phyloP scores from a whole-genome alignment of 2,329 filamentous ascomycete species.

The Apiospora phragmitis region DNA sequence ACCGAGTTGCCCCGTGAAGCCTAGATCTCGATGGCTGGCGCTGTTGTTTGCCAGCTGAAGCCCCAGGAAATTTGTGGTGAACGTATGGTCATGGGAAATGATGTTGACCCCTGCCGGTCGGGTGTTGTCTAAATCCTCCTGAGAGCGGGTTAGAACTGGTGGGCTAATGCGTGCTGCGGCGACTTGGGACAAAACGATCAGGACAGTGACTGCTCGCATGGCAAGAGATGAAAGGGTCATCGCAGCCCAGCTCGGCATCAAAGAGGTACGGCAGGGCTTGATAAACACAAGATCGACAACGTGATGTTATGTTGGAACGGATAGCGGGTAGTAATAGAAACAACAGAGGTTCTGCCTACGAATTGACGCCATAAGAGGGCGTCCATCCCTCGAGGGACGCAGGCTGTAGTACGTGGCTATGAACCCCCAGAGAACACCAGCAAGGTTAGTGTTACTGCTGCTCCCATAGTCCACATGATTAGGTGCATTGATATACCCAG shows the following conservation, averaged over 20 bases:
- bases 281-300: background rate
- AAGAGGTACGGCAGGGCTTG: background rate
- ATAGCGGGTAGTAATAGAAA: background rate
- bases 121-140: slow-evolving; percentile 35
- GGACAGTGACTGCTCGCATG: background rate
- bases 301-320: background rate
- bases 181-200: background rate
- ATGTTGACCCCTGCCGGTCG: slow-evolving; percentile 37
- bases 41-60: slow-evolving; percentile 36
- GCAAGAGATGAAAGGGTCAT: background rate
- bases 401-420: background rate
- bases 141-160: background rate
- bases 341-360: background rate
- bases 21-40: slow-evolving; percentile 37
- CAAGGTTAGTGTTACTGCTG: background rate
- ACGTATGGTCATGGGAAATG: slow-evolving; percentile 24
- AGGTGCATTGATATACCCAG: background rate
- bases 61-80: slow-evolving; percentile 33
- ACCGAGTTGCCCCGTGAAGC: slow-evolving; percentile 36
- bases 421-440: background rate
- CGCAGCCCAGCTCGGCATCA: background rate
- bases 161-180: too few relatives aligned
- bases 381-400: background rate
- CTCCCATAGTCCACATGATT: too few relatives aligned
- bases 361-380: background rate